Evolutionary conservation across 2,329 filamentous ascomycete species (phyloP), one percentile per base, ranked within the genome.

Genomic region (Aspergillus pseudotamarii): DNA sequence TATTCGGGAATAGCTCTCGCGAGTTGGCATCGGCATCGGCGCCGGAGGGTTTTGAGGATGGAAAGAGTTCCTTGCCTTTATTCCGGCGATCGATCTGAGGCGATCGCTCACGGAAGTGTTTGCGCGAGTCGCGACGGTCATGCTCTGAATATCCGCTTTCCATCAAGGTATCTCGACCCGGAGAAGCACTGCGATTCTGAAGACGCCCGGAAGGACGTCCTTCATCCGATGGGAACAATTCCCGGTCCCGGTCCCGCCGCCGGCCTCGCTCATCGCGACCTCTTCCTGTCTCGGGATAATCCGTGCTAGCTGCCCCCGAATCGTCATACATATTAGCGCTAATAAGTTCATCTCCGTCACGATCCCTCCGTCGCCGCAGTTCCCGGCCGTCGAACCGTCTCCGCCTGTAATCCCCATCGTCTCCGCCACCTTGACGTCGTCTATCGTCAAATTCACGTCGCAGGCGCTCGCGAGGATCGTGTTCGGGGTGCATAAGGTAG

Each of bases 401-500:
- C 68, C 80, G 71, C 65, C 75, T 76, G 74, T 81, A 83, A 65
- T 80, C 80, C 30, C 80, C 78, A 57, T 78, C 76, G 30, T 78
- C 76, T 23, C 75, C 69, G 12, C 75, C 69, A 36, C 76, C 75
- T 58, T 74, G 71, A 16, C 77, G 75, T 50, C 81, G 76, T 62
- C 81, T 76, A 46, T 86, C 83, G 6, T 76, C 71, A 43, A 81
- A 76, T 57, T 86, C 83, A 63, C 82, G 83, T 63, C 89, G 85
- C 66, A 88, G 82, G 58, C 87, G 86, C 79, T 92, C 93, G 69
- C 89, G 89, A 2, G 91, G 93, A 72, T 97, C 94, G 74, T 93
- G 88, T 70, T 97, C 92, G 1, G 94, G 94, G 71, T 98, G 92
- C 72, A 95, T 85, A 41, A 97, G 87, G 75, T 99, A 99, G 81